Base-by-base conservation (phyloP, 768 basidiomycete species). In the Trametopsis cervina region DNA sequence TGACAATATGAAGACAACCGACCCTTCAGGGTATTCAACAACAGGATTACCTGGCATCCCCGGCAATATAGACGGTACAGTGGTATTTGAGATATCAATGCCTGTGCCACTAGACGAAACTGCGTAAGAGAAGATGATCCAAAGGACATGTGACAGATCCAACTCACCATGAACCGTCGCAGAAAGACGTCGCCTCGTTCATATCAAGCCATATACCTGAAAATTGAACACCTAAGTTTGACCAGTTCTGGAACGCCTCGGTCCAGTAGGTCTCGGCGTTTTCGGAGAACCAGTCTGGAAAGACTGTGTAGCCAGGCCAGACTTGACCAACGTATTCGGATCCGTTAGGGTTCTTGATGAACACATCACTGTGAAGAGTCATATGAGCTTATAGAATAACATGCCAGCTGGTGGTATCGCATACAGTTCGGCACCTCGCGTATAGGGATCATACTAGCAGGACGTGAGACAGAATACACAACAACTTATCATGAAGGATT, bases 391-490 rank as follows among this genome's bases (percentile, higher is more conserved):
- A 29, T 39, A 4, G 26, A 22, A 24, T 26, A 42, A 23, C 24
- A 26, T 22, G 1, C 48, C 39, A 33, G 7, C 29, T 7, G 15
- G 29, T 33, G 29, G 29, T 7, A 4, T 17, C 25, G 56, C 75
- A 53, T 56, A 82, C 82, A 69, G 63, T 53, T 81, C 79, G 17
- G 66, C 63, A 39, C 89, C 89, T 27, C 72, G 64, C 4, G 73
- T 73, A 60, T 83, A 89, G 6, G 83, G 79, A 54, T 79, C 67
- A 59, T 87, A 88, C 83, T 85, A n/a, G n/a, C n/a, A n/a, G n/a
- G n/a, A n/a, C n/a, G n/a, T n/a, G n/a, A n/a, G n/a, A 15, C 15
- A 11, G 24, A 40, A 38, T 29, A 33, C 12, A 38, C 21, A 33
- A 18, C 42, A 20, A 29, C 17, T 26, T 27, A n/a, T n/a, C n/a